Percentiles rank a stretch among this genome's conserved stretches.
phyloP scores from a whole-genome alignment of 768 basidiomycete genomes.

The Amanita phalloides region DNA sequence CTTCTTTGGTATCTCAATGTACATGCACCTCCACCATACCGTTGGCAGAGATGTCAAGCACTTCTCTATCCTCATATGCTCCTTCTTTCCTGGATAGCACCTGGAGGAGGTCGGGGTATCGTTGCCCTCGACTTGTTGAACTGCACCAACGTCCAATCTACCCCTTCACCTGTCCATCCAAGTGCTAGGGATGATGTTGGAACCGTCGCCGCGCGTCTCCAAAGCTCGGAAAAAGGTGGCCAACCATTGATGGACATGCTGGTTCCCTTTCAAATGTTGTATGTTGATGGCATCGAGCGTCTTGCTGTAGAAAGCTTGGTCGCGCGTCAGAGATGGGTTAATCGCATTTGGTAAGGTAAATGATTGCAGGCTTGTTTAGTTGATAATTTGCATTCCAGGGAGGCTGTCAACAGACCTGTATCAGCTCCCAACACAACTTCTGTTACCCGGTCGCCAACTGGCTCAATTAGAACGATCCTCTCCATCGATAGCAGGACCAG shows the following conservation, averaged over 20 bases:
- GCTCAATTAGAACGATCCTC: conserved; percentile 59
- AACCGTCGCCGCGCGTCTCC: conserved; percentile 64
- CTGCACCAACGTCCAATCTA: conserved; percentile 77
- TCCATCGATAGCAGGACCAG: conserved; percentile 40
- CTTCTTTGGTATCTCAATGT: conserved; percentile 90
- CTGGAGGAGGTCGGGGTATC: conserved; percentile 73
- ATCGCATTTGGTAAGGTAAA: conserved; percentile 64
- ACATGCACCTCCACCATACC: conserved; percentile 67
- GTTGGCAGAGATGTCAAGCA: conserved; percentile 76
- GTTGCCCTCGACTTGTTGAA: conserved; percentile 82
- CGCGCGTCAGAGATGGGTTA: conserved; percentile 87
- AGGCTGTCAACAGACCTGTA: conserved; percentile 56
- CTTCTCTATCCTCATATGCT: conserved; percentile 78
- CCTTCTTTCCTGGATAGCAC: conserved; percentile 78
- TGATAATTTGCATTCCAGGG: conserved; percentile 35
- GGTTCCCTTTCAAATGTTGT: conserved; percentile 87
- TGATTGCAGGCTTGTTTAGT: conserved; percentile 7
- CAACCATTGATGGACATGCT: conserved; percentile 57
- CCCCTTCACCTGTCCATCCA: conserved; percentile 73
- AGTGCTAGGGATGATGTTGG: conserved; percentile 80
- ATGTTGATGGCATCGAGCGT: conserved; percentile 82
- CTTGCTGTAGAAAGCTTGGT: conserved; percentile 81
- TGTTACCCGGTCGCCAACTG: conserved; percentile 38
- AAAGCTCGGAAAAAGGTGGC: conserved; percentile 37
- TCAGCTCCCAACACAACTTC: conserved; percentile 36